Base-by-base conservation (phyloP, 2,329 filamentous ascomycete genomes). In the Chaetomiaceae sp. region DNA sequence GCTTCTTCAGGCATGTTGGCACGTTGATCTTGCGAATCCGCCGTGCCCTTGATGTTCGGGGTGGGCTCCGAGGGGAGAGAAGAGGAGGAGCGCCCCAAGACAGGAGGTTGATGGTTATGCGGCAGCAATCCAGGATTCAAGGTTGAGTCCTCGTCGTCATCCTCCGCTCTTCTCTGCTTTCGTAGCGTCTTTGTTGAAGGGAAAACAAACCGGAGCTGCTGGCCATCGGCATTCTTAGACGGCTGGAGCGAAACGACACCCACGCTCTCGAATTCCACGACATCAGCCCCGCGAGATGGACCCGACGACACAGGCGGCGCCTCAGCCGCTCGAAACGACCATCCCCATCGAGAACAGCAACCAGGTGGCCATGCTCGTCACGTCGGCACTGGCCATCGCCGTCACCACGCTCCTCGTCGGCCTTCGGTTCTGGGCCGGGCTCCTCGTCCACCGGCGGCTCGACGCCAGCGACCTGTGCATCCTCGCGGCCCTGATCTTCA, bases 391-490 rank as follows among this genome's bases (percentile, higher is more conserved):
- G 7, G 31, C 43, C 31, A 45, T 45, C 9, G 14, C 23, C 43
- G 9, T 45, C 14, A 19, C 43, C 2, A 37, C 43, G 7, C 14
- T 27, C 31, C 33, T 45, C 31, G 43, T 45, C 3, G 33, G 20
- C 20, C 43, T 45, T 19, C 43, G 43, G 31, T 45, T 45, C 20
- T 45, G 43, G 43, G 43, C 43, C 31, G 21, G 43, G 9, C 31
- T 4, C 7, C 35, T 37, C 7, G 16, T 35, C 20, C 13, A 19
- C 43, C 31, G 33, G 12, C 33, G 20, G 16, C 43, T 45, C 31
- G 43, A 45, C 21, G 43, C 43, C 31, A 45, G 43, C 20, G 43
- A 45, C 13, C 3, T 25, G 31, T 45, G 43, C 43, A 45, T 45
- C 4, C 2, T 45, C 13, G 33, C 33, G 4, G 43, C 43, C 20